These are phyloP conservation scores for Thymus mandschuricus DNA, from an alignment of 257 asterid species.

Conservation along the genomic window DNA sequence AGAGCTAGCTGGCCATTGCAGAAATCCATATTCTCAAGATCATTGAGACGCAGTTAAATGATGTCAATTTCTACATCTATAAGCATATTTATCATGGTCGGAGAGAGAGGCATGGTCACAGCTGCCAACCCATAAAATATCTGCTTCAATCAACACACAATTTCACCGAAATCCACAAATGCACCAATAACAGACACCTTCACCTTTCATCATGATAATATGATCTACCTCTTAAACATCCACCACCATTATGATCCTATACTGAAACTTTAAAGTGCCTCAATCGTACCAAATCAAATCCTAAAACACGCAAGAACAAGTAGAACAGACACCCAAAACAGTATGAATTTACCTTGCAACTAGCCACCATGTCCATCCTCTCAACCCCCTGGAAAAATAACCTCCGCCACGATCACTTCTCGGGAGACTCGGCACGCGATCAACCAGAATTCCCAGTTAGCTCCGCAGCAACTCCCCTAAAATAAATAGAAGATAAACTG, in stretches of 20 bases:
- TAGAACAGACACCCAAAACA: slow-evolving; percentile 19
- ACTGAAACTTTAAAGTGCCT: neutral
- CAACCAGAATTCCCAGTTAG: slow-evolving; percentile 32
- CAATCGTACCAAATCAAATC: slow-evolving; percentile 13
- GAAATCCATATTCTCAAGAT: neutral
- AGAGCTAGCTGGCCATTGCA: neutral
- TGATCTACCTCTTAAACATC: slow-evolving; percentile 11
- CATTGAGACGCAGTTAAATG: neutral
- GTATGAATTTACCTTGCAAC: slow-evolving; percentile 70
- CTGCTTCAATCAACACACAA: neutral
- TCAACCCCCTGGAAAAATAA: slow-evolving; percentile 28
- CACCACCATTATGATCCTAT: neutral
- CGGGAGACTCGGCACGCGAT: slow-evolving; percentile 36
- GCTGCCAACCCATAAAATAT: slow-evolving; percentile 9
- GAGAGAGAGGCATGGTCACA: neutral
- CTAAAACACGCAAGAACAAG: slow-evolving; percentile 2
- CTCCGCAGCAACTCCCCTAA: slow-evolving; percentile 29
- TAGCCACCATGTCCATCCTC: slow-evolving; percentile 77
- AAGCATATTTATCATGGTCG: slow-evolving; percentile 4
- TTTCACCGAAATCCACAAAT: neutral
- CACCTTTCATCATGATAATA: neutral
- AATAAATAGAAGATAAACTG: slow-evolving; percentile 23
- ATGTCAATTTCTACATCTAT: slow-evolving; percentile 8
- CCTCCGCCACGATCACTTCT: slow-evolving; percentile 37
- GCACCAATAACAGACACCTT: neutral